These are phyloP conservation scores for Chytriomyces confervae DNA, from an alignment of 192 early-diverging fungal species.

Conservation along the genomic window DNA sequence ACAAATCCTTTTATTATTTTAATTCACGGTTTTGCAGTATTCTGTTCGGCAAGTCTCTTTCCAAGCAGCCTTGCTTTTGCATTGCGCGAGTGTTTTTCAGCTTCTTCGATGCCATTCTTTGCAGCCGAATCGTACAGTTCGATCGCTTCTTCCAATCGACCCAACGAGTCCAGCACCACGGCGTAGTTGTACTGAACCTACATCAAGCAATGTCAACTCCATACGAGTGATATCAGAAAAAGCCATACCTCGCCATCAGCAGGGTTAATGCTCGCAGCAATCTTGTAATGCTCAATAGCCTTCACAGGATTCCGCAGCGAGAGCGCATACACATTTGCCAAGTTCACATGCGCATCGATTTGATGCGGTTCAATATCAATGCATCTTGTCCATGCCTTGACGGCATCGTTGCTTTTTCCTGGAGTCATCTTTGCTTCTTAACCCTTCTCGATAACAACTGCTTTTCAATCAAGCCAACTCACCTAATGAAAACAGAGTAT, in stretches of 20 bases:
- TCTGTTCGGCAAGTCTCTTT: neutral
- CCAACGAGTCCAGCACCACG: slow-evolving; percentile 65
- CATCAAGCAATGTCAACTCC: too few relatives aligned
- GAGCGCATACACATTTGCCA: slow-evolving; percentile 64
- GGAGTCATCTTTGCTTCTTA: neutral
- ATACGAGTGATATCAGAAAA: too few relatives aligned
- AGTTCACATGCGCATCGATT: slow-evolving; percentile 73
- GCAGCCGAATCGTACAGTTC: slow-evolving; percentile 59
- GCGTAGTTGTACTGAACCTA: slow-evolving; percentile 50
- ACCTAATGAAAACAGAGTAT: slow-evolving; percentile 43
- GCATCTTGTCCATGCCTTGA: slow-evolving; percentile 64
- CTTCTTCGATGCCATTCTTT: slow-evolving; percentile 57
- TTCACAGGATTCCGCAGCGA: slow-evolving; percentile 51
- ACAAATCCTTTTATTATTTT: too few relatives aligned
- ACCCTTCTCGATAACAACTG: neutral
- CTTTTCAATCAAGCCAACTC: neutral
- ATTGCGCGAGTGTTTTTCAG: slow-evolving; percentile 63
- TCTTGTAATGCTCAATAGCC: slow-evolving; percentile 61
- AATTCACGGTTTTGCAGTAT: too few relatives aligned
- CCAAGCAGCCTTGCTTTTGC: slow-evolving; percentile 43
- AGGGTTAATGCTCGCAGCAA: slow-evolving; percentile 65
- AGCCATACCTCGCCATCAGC: slow-evolving; percentile 61
- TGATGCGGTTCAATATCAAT: slow-evolving; percentile 58
- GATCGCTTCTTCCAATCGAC: slow-evolving; percentile 62
- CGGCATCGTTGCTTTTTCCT: slow-evolving; percentile 62